Conservation (phyloP, 2,329 filamentous ascomycete species). For the Aureobasidium subglaciale region DNA sequence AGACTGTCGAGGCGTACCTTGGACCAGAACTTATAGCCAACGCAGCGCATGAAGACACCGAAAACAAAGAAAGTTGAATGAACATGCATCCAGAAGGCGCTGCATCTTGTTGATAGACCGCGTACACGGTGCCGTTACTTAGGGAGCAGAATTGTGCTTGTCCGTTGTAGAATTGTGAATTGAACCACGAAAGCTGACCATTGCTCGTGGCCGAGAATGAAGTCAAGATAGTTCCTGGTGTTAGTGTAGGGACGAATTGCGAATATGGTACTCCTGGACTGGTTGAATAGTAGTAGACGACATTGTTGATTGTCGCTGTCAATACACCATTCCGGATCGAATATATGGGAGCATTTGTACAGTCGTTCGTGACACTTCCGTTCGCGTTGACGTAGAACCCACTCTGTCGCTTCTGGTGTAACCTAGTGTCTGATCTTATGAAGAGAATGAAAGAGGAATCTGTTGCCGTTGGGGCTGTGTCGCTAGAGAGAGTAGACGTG, state of each 20-base stretch:
- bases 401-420: slow-evolving; percentile 19
- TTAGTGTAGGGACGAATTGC: slow-evolving; percentile 22
- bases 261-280: slow-evolving; percentile 20
- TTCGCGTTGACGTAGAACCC: slow-evolving; percentile 22
- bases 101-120: slow-evolving; percentile 22
- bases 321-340: slow-evolving; percentile 23
- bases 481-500: background rate
- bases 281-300: slow-evolving; percentile 25
- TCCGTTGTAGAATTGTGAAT: slow-evolving; percentile 23
- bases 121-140: slow-evolving; percentile 25
- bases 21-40: slow-evolving; percentile 2
- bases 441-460: slow-evolving; percentile 19
- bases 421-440: slow-evolving; percentile 1
- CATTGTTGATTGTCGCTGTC: slow-evolving; percentile 22
- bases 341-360: slow-evolving; percentile 24
- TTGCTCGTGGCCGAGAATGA: slow-evolving; percentile 21
- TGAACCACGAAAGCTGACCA: slow-evolving; percentile 23
- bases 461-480: background rate
- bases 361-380: slow-evolving; percentile 27
- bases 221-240: slow-evolving; percentile 23
- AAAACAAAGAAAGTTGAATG: slow-evolving; percentile 21
- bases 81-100: slow-evolving; percentile 23
- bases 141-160: slow-evolving; percentile 26
- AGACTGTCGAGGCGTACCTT: background rate
- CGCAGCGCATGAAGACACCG: background rate